Base-by-base conservation (phyloP, 2,329 filamentous ascomycete species). In the Cadophora malorum region DNA sequence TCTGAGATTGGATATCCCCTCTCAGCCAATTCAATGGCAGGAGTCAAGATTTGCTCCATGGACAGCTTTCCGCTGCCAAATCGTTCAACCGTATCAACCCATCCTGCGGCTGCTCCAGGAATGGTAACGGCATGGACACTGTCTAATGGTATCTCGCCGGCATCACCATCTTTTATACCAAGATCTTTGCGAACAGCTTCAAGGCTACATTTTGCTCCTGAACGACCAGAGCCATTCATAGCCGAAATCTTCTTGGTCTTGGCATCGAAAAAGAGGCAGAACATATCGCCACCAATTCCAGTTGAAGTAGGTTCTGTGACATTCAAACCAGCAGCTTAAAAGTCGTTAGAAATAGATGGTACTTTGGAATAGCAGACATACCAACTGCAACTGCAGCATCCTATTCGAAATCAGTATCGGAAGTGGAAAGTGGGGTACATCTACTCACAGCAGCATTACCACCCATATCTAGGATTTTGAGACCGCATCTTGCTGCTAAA, bases 241-340 rank as follows among this genome's bases (percentile, higher is more conserved):
- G 94, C 92, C 65, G 89, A 90, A 9, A 98, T 90, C 71, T 91
- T 91, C 77, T 91, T 91, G 0, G 90, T 92, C 74, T 90, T 87
- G 52, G 93, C 93, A 77, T 96, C 88, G 82, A 95, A 98, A 84
- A 88, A 97, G 45, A 98, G 87, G 79, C 94, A 94, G 81, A 98
- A 99, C 89, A 97, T 94, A 81, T 99, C 96, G 70, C 96, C 96
- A 67, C 96, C 96, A 69, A 99, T 97, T 50, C 96, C 96, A 0
- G 96, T 98, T 6, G 92, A 96, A 68, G 90, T 89, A 8, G 96
- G 96, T 78, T 99, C 96, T 0, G 95, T 97, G 77, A 98, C 87
- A 80, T 97, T 98, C 66, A 99, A 84, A 5, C 90, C 94, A 38
- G 96, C 96, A 55, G 96, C 95, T 93, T 14, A 55, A 63, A 64